These are phyloP conservation scores for Salpingoeca rosetta DNA, from an alignment of 78 protist species.

Conservation along the genomic window DNA sequence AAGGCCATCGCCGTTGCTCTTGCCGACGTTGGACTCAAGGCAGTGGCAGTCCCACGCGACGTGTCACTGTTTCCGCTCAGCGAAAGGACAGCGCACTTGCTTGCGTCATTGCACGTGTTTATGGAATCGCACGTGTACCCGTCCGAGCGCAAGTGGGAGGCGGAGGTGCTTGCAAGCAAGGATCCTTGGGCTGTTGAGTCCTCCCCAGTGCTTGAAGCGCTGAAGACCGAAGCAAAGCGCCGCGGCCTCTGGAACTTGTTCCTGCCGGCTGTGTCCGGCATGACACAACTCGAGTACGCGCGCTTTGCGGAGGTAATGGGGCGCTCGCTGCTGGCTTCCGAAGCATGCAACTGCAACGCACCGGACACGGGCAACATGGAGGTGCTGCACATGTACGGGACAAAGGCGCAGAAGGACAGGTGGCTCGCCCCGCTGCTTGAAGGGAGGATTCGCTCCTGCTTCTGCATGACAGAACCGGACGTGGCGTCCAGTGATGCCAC, in stretches of 20 bases:
- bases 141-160: not conserved
- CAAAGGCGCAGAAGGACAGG: conserved; percentile 41
- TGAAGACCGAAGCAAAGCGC: conserved; percentile 29
- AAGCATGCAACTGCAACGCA: conserved; percentile 67
- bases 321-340: conserved; percentile 14
- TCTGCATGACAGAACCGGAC: conserved; percentile 75
- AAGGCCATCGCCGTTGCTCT: not conserved
- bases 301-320: conserved; percentile 58
- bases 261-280: conserved; percentile 27
- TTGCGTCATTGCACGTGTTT: not conserved
- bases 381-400: conserved; percentile 48
- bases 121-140: conserved; percentile 37
- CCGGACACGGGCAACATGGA: conserved; percentile 90
- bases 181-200: not conserved
- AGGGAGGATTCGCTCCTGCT: conserved; percentile 57
- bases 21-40: not conserved
- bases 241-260: conserved; percentile 48
- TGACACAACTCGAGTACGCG: conserved; percentile 56
- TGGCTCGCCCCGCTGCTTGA: conserved; percentile 66
- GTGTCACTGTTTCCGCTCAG: not conserved
- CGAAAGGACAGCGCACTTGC: not conserved
- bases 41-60: too few relatives aligned
- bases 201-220: conserved; percentile 23
- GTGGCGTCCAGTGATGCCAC: conserved; percentile 69
- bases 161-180: not conserved